Evolutionary conservation across 2,329 filamentous ascomycete species (phyloP).

Genomic region (Monilinia laxa): DNA sequence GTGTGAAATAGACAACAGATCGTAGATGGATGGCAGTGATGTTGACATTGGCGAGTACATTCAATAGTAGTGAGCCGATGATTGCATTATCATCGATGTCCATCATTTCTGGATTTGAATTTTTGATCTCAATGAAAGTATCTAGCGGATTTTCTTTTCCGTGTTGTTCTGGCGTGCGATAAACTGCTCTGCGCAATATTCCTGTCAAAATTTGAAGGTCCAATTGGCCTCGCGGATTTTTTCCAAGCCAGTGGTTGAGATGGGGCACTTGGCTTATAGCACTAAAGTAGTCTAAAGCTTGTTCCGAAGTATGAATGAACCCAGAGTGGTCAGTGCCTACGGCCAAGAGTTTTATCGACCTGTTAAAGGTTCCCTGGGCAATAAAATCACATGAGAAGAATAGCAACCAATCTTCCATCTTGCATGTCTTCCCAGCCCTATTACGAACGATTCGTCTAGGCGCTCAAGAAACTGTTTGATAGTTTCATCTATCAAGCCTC

Average conservation of each 20-base stretch:
- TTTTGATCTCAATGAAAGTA: slow-evolving; percentile 1
- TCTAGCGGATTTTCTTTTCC: slow-evolving; percentile 35
- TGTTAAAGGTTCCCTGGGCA: slow-evolving; percentile 44
- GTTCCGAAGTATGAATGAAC: slow-evolving; percentile 35
- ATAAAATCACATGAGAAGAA: slow-evolving; percentile 46
- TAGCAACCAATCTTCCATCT: slow-evolving; percentile 46
- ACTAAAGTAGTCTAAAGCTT: slow-evolving; percentile 41
- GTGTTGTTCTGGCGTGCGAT: slow-evolving; percentile 19
- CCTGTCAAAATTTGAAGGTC: slow-evolving; percentile 26
- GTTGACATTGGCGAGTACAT: slow-evolving; percentile 39
- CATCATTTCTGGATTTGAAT: slow-evolving; percentile 6
- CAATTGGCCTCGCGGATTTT: slow-evolving; percentile 29
- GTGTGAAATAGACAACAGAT: slow-evolving; percentile 45
- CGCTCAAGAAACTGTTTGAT: slow-evolving; percentile 40
- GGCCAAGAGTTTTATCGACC: slow-evolving; percentile 44
- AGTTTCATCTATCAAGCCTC: slow-evolving; percentile 39
- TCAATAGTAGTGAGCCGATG: slow-evolving; percentile 43
- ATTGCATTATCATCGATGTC: neutral
- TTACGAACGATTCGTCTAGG: slow-evolving; percentile 40
- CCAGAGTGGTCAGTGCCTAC: slow-evolving; percentile 40
- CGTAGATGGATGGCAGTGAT: slow-evolving; percentile 50
- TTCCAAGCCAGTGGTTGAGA: slow-evolving; percentile 29
- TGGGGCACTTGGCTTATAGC: slow-evolving; percentile 34
- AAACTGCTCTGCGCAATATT: slow-evolving; percentile 25
- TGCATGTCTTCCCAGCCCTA: slow-evolving; percentile 30